phyloP scores from a whole-genome alignment of 805 yeast species.

The Ogataea siamensis region DNA sequence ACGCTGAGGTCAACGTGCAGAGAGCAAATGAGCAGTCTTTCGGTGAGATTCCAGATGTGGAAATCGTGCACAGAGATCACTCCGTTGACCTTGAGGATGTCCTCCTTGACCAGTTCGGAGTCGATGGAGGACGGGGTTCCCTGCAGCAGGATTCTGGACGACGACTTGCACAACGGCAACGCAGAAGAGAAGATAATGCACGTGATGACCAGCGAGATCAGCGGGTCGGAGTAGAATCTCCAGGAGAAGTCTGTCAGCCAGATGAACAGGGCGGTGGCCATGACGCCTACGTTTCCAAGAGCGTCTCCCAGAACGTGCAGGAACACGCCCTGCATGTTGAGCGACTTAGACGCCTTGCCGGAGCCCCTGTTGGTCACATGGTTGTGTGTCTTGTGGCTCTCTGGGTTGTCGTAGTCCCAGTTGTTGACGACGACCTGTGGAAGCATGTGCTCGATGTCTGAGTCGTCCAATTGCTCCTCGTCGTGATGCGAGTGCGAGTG shows the following conservation, averaged over 20 bases:
- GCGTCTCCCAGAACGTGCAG: slow-evolving; percentile 96
- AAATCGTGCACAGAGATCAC: slow-evolving; percentile 89
- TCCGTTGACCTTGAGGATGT: slow-evolving; percentile 64
- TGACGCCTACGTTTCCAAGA: slow-evolving; percentile 91
- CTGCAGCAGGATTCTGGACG: slow-evolving; percentile 85
- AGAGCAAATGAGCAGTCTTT: slow-evolving; percentile 81
- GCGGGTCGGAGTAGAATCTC: slow-evolving; percentile 84
- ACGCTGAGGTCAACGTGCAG: slow-evolving; percentile 76
- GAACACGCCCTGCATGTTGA: slow-evolving; percentile 97
- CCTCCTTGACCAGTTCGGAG: slow-evolving; percentile 68
- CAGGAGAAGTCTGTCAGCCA: slow-evolving; percentile 92
- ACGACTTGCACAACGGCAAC: slow-evolving; percentile 79
- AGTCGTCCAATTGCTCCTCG: slow-evolving; percentile 16
- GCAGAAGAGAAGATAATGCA: slow-evolving; percentile 88
- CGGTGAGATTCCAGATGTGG: slow-evolving; percentile 95
- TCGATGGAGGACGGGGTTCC: slow-evolving; percentile 88
- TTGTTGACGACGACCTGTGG: slow-evolving; percentile 28
- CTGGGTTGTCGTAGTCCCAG: slow-evolving; percentile 10
- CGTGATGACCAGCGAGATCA: slow-evolving; percentile 82
- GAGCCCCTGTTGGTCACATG: slow-evolving; percentile 22
- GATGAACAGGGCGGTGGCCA: slow-evolving; percentile 81
- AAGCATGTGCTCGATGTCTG: slow-evolving; percentile 28
- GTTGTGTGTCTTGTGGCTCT: slow-evolving; percentile 25
- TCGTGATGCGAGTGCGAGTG: slow-evolving; percentile 22
- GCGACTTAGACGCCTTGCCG: slow-evolving; percentile 48